Conservation (phyloP, 495 filamentous ascomycete species). For the Sordaria brevicollis region DNA sequence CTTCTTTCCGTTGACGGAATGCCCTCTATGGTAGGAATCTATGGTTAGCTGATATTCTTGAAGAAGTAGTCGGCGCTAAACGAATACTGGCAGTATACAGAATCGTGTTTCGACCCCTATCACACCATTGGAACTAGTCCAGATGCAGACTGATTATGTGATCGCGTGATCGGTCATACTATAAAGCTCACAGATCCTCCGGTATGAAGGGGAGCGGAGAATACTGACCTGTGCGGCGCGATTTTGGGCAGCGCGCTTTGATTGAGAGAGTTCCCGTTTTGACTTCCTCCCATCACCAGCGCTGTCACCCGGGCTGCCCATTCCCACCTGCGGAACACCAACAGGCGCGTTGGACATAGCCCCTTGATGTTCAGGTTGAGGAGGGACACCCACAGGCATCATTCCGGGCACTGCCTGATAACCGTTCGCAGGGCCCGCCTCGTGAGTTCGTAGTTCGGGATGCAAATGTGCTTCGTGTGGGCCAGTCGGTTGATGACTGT, state of each 20-base stretch:
- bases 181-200: background rate
- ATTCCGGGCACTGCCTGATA: conserved; percentile 20
- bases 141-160: background rate
- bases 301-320: conserved; percentile 13
- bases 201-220: background rate
- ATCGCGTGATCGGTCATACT: background rate
- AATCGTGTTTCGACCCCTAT: background rate
- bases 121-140: background rate
- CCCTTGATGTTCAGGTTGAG: conserved; percentile 12
- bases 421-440: conserved; percentile 7
- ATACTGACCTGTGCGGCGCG: conserved; percentile 79
- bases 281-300: conserved; percentile 33
- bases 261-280: conserved; percentile 86
- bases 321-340: conserved; percentile 1
- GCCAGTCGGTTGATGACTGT: conserved; percentile 14
- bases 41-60: background rate
- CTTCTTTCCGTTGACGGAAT: conserved; percentile 95
- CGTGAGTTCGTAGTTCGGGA: conserved; percentile 21
- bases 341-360: conserved; percentile 10
- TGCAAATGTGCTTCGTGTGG: conserved; percentile 21
- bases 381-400: conserved; percentile 20
- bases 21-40: conserved; percentile 52
- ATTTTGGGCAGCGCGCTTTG: conserved; percentile 94
- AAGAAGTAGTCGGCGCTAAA: background rate
- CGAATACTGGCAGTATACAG: background rate